phyloP scores from a whole-genome alignment of 2,329 filamentous ascomycete genomes.

The Pseudopithomyces chartarum region DNA sequence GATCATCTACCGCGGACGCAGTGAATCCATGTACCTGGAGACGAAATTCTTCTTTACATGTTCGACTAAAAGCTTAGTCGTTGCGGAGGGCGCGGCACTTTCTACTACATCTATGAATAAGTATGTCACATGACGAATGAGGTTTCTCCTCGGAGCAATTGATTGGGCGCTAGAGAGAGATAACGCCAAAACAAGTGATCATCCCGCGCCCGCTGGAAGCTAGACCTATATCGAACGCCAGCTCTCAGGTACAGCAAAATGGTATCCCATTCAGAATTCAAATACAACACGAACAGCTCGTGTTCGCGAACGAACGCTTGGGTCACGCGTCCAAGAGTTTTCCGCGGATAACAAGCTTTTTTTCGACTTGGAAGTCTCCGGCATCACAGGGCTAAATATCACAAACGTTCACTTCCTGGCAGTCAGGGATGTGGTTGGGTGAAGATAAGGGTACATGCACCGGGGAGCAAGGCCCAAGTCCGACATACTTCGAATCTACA shows the following conservation, averaged over 20 bases:
- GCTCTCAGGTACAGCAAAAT: conserved; percentile 3
- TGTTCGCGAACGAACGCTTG: not conserved
- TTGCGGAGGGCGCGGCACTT: not conserved
- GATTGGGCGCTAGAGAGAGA: conserved; percentile 17
- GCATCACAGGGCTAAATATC: not conserved
- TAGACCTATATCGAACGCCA: conserved; percentile 12
- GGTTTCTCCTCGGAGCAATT: conserved; percentile 18
- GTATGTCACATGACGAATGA: not conserved
- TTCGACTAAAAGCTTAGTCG: not conserved
- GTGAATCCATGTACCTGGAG: not conserved
- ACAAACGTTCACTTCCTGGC: not conserved
- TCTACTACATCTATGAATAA: not conserved
- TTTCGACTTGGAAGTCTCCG: not conserved
- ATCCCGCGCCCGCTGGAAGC: conserved; percentile 14
- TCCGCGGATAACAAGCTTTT: not conserved
- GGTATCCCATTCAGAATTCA: not conserved
- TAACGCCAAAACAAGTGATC: conserved; percentile 15
- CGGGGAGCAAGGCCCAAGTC: not conserved
- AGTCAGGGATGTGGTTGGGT: not conserved
- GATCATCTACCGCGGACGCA: not conserved
- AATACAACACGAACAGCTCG: not conserved
- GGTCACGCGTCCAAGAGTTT: too few species aligned
- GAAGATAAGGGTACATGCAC: conserved; percentile 5
- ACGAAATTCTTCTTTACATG: not conserved
- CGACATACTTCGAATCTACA: not conserved